Conservation (phyloP, 768 basidiomycete species). For the Boletales sp. region DNA sequence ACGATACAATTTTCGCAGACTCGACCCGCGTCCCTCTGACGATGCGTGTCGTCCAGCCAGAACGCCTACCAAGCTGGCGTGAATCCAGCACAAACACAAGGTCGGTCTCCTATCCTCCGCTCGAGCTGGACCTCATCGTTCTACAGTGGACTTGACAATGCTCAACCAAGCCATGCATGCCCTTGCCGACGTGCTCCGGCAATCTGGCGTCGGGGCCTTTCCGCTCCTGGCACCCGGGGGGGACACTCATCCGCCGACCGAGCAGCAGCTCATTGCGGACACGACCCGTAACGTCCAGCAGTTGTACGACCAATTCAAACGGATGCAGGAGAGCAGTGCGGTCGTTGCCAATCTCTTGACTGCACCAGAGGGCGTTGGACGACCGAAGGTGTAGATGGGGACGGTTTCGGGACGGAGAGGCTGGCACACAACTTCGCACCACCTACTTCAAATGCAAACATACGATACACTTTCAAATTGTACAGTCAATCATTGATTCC, state of each 20-base stretch:
- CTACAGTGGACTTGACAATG: constrained; percentile 43
- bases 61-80: constrained; percentile 57
- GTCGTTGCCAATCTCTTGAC: constrained; percentile 46
- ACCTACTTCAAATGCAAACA: not conserved
- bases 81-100: constrained; percentile 52
- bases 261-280: constrained; percentile 44
- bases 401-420: not conserved
- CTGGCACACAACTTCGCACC: no score
- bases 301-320: constrained; percentile 49
- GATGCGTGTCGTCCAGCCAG: constrained; percentile 36
- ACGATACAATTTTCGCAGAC: no score
- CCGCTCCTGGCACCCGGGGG: constrained; percentile 40
- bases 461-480: not conserved
- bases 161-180: constrained; percentile 49
- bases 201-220: constrained; percentile 64
- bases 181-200: constrained; percentile 47
- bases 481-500: not conserved
- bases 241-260: constrained; percentile 32
- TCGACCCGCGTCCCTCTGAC: no score
- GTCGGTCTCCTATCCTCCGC: constrained; percentile 28
- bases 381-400: constrained; percentile 9
- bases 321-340: constrained; percentile 53
- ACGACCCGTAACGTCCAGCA: constrained; percentile 41
- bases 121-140: not conserved
- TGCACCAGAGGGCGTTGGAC: constrained; percentile 23